These are phyloP conservation scores for Rhynchospora breviuscula DNA, from an alignment of 176 grass and related monocot genomes.

Conservation along the genomic window DNA sequence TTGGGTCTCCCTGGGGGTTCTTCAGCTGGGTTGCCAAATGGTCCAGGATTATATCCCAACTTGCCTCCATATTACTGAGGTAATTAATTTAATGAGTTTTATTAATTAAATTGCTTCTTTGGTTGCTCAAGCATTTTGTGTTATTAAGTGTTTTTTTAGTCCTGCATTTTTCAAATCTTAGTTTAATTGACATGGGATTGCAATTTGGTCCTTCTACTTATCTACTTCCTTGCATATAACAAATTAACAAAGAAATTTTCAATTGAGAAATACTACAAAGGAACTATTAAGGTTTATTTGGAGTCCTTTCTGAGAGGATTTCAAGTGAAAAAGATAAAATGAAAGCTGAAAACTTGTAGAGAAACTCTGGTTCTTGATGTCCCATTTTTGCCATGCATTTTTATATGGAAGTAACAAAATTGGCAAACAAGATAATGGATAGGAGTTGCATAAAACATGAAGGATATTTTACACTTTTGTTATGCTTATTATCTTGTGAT, in stretches of 20 bases:
- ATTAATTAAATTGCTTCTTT: neutral
- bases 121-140: neutral
- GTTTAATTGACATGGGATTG: neutral
- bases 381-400: neutral
- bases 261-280: neutral
- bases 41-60: slow-evolving; percentile 63
- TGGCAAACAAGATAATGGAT: neutral
- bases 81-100: slow-evolving; percentile 26
- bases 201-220: neutral
- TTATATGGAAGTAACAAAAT: neutral
- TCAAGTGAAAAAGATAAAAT: neutral
- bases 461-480: neutral
- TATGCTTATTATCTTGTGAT: neutral
- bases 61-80: slow-evolving; percentile 88
- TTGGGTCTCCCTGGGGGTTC: slow-evolving; percentile 53
- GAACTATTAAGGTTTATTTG: neutral
- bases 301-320: neutral
- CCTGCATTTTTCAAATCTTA: neutral
- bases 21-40: slow-evolving; percentile 50
- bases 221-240: neutral
- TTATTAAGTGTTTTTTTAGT: neutral
- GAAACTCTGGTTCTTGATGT: neutral
- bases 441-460: neutral
- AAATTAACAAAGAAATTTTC: no score
- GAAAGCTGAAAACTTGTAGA: neutral